phyloP scores from a whole-genome alignment of 768 basidiomycete species.

The Russula brevipes region DNA sequence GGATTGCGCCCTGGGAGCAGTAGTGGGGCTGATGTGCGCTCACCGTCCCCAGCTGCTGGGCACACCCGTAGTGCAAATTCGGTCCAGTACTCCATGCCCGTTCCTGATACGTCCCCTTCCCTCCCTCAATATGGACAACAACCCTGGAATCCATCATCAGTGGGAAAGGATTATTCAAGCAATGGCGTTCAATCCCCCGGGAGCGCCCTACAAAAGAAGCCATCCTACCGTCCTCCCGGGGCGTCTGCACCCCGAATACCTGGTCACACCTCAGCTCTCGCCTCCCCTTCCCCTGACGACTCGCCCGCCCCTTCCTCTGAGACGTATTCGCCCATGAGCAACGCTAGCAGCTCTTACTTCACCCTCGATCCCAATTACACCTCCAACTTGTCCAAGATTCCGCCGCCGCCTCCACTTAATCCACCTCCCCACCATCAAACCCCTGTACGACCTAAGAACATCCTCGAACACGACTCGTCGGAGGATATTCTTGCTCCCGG shows the following conservation, averaged over 20 bases:
- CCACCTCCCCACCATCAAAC: not conserved
- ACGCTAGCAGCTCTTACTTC: slow-evolving; percentile 5
- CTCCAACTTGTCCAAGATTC: slow-evolving; percentile 3
- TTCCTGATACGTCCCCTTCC: slow-evolving; percentile 15
- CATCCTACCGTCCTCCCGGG: slow-evolving; percentile 29
- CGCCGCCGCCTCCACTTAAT: slow-evolving; percentile 15
- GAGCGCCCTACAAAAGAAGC: slow-evolving; percentile 11
- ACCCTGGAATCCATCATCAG: slow-evolving; percentile 10
- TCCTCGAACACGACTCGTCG: slow-evolving; percentile 15
- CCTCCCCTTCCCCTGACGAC: slow-evolving; percentile 18
- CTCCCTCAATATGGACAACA: slow-evolving; percentile 9
- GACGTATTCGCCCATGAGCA: slow-evolving; percentile 1
- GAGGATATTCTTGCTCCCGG: slow-evolving; percentile 24
- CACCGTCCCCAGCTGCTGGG: slow-evolving; percentile 13
- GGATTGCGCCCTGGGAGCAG: slow-evolving; percentile 19
- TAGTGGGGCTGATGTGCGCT: not conserved
- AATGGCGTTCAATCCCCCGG: slow-evolving; percentile 15
- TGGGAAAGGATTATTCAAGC: slow-evolving; percentile 7
- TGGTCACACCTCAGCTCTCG: slow-evolving; percentile 19
- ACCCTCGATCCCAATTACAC: slow-evolving; percentile 5
- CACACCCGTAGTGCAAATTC: slow-evolving; percentile 18
- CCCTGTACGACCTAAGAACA: not conserved
- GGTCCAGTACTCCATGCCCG: slow-evolving; percentile 16
- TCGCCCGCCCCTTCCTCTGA: slow-evolving; percentile 1
- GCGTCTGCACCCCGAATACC: slow-evolving; percentile 31